Evolutionary conservation across 2,329 filamentous ascomycete genomes (phyloP).

Genomic region (Gnomoniopsis smithogilvyi): DNA sequence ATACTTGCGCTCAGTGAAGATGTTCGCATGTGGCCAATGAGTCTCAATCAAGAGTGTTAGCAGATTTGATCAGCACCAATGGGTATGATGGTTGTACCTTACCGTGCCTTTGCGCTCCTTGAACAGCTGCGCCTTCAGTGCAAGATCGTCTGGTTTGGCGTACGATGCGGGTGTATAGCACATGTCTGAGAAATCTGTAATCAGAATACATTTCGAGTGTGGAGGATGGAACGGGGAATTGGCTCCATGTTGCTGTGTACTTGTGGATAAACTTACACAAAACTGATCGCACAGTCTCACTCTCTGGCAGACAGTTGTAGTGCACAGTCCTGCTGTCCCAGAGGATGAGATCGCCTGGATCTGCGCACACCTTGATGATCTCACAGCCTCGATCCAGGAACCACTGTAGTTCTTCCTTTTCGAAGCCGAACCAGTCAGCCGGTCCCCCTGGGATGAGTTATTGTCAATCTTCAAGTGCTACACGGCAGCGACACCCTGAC

Average conservation of each 20-base stretch:
- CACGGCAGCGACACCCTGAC: too few relatives aligned
- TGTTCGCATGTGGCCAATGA: slow-evolving; percentile 7
- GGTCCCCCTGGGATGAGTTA: slow-evolving; percentile 15
- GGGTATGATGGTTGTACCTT: background rate
- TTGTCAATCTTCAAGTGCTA: background rate
- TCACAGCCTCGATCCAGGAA: slow-evolving; percentile 26
- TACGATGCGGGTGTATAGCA: slow-evolving; percentile 4
- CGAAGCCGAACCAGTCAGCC: slow-evolving; percentile 29
- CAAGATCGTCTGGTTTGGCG: slow-evolving; percentile 1
- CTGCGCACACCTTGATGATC: slow-evolving; percentile 31
- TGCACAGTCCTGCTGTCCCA: slow-evolving; percentile 35
- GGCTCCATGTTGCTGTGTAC: background rate
- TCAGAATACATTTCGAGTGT: background rate
- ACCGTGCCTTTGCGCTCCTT: slow-evolving; percentile 1
- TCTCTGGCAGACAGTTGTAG: slow-evolving; percentile 19
- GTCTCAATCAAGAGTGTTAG: background rate
- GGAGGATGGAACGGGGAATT: background rate
- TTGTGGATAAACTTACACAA: slow-evolving; percentile 3
- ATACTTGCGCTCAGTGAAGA: background rate
- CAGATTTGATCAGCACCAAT: background rate
- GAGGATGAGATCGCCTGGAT: slow-evolving; percentile 33
- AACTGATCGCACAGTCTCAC: background rate
- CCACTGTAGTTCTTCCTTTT: slow-evolving; percentile 29
- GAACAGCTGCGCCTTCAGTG: background rate
- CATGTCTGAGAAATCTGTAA: background rate